These are phyloP conservation scores for Penicillium sp. DNA, from an alignment of 2,329 filamentous ascomycete genomes.

Conservation along the genomic window DNA sequence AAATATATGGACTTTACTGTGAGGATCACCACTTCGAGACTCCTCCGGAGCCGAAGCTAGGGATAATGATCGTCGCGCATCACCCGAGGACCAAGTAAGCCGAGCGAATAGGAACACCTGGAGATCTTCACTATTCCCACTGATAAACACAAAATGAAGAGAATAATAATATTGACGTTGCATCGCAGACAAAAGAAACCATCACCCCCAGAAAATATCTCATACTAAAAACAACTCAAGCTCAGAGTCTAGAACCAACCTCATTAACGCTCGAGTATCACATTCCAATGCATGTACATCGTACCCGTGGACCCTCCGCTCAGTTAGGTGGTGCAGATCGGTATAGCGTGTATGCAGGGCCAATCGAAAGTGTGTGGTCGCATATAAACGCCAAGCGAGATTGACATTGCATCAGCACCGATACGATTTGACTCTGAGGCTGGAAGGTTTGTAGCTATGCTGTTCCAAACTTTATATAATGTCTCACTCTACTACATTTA, in stretches of 20 bases:
- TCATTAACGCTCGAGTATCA: slow-evolving; percentile 11
- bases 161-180: neutral
- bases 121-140: neutral
- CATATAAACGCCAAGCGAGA: neutral
- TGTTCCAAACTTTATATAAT: neutral
- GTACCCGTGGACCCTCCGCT: neutral
- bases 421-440: neutral
- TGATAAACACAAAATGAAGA: neutral
- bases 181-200: neutral
- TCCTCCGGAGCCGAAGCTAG: neutral
- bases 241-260: slow-evolving; percentile 6
- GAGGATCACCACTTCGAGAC: neutral
- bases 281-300: slow-evolving; percentile 27
- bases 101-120: neutral
- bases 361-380: neutral
- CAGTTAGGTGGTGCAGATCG: neutral
- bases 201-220: neutral
- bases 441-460: neutral
- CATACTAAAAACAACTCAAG: neutral
- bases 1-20: neutral
- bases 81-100: neutral
- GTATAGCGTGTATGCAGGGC: neutral
- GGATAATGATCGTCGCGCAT: slow-evolving; percentile 8
- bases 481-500: neutral
- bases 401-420: neutral